phyloP scores from a whole-genome alignment of 1,139 yeast species.

The Insectozyma bohioensis region DNA sequence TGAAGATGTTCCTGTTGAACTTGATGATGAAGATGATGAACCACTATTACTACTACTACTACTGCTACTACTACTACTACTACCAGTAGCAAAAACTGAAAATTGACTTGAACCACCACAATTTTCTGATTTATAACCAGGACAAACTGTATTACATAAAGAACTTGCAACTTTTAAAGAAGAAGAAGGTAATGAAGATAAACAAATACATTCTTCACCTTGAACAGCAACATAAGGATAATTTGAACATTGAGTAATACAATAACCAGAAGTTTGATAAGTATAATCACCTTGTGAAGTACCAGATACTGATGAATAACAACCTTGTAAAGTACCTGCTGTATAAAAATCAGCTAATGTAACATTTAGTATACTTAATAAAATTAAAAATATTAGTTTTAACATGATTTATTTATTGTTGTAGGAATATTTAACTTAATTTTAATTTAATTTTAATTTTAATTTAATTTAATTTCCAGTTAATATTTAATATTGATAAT shows the following conservation, averaged over 20 bases:
- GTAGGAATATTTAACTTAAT: no score
- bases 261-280: conserved; percentile 52
- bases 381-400: not conserved
- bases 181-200: conserved; percentile 49
- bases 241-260: conserved; percentile 45
- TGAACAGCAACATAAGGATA: conserved; percentile 59
- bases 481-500: no score
- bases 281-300: conserved; percentile 33
- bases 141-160: conserved; percentile 47
- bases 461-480: no score
- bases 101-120: conserved; percentile 60
- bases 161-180: conserved; percentile 22
- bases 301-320: conserved; percentile 28
- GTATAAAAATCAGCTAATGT: conserved; percentile 8
- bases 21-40: conserved; percentile 6
- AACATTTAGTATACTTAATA: no score
- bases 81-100: conserved; percentile 32
- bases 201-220: conserved; percentile 68
- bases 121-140: conserved; percentile 47
- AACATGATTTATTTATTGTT: no score
- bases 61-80: conserved; percentile 1
- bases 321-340: conserved; percentile 21
- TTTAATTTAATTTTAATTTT: no score
- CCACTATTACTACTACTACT: conserved; percentile 2
- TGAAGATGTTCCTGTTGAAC: conserved; percentile 10